phyloP scores from a whole-genome alignment of 2,329 filamentous ascomycete species.

The Penicillium decumbens region DNA sequence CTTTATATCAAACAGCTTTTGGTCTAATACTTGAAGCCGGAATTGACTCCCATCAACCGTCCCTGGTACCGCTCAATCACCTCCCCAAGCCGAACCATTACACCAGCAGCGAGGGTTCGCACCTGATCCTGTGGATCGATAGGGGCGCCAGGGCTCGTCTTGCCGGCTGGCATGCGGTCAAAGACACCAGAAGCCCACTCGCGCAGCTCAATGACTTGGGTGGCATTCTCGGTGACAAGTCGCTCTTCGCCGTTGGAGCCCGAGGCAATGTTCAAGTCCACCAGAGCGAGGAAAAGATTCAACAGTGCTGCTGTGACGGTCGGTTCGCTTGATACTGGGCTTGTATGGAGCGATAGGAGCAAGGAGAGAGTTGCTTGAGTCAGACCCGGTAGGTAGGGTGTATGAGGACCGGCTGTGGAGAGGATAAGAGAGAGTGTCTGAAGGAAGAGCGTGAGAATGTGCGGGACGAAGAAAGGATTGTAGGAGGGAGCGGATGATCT shows the following conservation, averaged over 20 bases:
- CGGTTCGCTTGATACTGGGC: slow-evolving; percentile 55
- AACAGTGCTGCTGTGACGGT: slow-evolving; percentile 68
- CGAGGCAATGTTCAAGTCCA: slow-evolving; percentile 67
- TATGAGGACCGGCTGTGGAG: slow-evolving; percentile 76
- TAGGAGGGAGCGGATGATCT: slow-evolving; percentile 38
- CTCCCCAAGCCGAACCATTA: slow-evolving; percentile 76
- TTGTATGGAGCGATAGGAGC: slow-evolving; percentile 63
- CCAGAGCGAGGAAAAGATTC: slow-evolving; percentile 69
- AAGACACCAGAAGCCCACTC: slow-evolving; percentile 82
- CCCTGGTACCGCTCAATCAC: slow-evolving; percentile 77
- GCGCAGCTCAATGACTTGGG: slow-evolving; percentile 76
- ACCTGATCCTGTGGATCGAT: slow-evolving; percentile 36
- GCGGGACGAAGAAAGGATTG: slow-evolving; percentile 66
- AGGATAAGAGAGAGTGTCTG: slow-evolving; percentile 81
- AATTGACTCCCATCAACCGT: slow-evolving; percentile 66
- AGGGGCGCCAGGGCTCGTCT: slow-evolving; percentile 61
- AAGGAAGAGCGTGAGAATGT: slow-evolving; percentile 72
- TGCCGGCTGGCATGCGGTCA: slow-evolving; percentile 50
- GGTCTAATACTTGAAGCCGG: slow-evolving; percentile 42
- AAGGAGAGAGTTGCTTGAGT: slow-evolving; percentile 80
- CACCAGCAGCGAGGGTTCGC: slow-evolving; percentile 64
- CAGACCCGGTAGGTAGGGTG: slow-evolving; percentile 69
- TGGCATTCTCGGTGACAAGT: slow-evolving; percentile 68
- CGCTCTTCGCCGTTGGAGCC: slow-evolving; percentile 55
- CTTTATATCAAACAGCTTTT: neutral